phyloP scores from a whole-genome alignment of 2,329 filamentous ascomycete species.

The Sporothrix inflata region DNA sequence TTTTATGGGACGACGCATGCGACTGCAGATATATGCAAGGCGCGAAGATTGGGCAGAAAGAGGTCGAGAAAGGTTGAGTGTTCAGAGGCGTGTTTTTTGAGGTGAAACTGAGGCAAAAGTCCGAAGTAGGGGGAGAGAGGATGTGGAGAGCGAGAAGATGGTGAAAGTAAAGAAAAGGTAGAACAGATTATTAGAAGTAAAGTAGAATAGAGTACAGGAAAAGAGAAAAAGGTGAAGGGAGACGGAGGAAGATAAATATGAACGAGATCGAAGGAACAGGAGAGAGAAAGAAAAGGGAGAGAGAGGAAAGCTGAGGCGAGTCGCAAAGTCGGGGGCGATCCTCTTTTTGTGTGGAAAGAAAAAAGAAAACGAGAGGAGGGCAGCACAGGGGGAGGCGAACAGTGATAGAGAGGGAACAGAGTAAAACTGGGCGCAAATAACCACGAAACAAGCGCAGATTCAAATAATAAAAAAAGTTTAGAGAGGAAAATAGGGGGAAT shows the following conservation, averaged over 20 bases:
- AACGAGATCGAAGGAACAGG: slow-evolving; percentile 14
- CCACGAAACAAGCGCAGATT: slow-evolving; percentile 32
- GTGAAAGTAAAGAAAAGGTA: not conserved
- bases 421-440: slow-evolving; percentile 27
- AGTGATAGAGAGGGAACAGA: not conserved
- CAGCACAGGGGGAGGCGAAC: not conserved
- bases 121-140: not conserved
- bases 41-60: slow-evolving; percentile 24
- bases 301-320: slow-evolving; percentile 25
- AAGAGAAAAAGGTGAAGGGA: slow-evolving; percentile 19
- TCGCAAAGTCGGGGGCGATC: slow-evolving; percentile 28
- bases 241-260: slow-evolving; percentile 26
- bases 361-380: slow-evolving; percentile 6
- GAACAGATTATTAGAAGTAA: slow-evolving; percentile 21
- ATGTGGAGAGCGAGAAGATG: not conserved
- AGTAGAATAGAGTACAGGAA: slow-evolving; percentile 21
- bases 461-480: slow-evolving; percentile 25
- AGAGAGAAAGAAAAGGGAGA: slow-evolving; percentile 18
- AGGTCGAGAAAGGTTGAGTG: not conserved
- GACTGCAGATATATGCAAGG: slow-evolving; percentile 24
- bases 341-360: slow-evolving; percentile 32
- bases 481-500: slow-evolving; percentile 26
- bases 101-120: not conserved
- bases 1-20: slow-evolving; percentile 27
- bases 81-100: not conserved